These are phyloP conservation scores for Cyclocybe cylindracea DNA, from an alignment of 768 basidiomycete species.

Conservation along the genomic window DNA sequence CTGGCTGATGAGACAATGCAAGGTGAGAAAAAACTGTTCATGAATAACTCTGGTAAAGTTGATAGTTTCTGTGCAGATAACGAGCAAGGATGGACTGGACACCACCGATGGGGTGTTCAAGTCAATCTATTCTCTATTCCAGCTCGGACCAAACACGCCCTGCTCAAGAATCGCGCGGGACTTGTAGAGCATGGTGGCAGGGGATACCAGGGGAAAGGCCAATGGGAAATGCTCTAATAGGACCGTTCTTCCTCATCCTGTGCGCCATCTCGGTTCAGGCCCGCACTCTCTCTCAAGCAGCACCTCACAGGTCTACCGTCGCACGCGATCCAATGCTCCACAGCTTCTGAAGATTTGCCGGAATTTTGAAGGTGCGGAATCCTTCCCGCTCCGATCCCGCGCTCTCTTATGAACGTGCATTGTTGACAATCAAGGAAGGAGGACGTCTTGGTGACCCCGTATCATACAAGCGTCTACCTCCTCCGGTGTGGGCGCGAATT, in stretches of 20 bases:
- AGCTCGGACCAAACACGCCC: neutral
- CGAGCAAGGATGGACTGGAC: too few relatives aligned
- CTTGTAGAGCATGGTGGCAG: slow-evolving; percentile 11
- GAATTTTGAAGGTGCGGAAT: neutral
- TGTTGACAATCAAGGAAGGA: neutral
- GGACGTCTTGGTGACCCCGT: slow-evolving; percentile 3
- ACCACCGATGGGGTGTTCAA: neutral
- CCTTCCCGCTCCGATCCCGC: neutral
- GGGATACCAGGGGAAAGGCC: slow-evolving; percentile 4
- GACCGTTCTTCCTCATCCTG: slow-evolving; percentile 6
- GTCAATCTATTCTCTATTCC: slow-evolving; percentile 10
- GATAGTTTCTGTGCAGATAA: too few relatives aligned
- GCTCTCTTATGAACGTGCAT: too few relatives aligned
- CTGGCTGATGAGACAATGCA: too few relatives aligned
- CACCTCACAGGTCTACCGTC: slow-evolving; percentile 1
- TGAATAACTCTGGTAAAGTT: too few relatives aligned
- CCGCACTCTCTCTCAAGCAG: slow-evolving; percentile 3
- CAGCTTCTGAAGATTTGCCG: neutral
- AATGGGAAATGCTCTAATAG: slow-evolving; percentile 12
- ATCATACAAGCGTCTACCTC: slow-evolving; percentile 10
- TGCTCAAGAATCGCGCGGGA: slow-evolving; percentile 12
- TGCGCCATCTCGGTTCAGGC: slow-evolving; percentile 1
- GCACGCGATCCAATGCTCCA: neutral
- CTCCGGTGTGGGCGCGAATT: slow-evolving; percentile 14
- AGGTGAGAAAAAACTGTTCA: too few relatives aligned